Percentiles rank a stretch among this genome's conserved stretches.
Evolutionary conservation across 1,284 basidiomycete species (phyloP).

Genomic region (Cutaneotrichosporon cavernicola): DNA sequence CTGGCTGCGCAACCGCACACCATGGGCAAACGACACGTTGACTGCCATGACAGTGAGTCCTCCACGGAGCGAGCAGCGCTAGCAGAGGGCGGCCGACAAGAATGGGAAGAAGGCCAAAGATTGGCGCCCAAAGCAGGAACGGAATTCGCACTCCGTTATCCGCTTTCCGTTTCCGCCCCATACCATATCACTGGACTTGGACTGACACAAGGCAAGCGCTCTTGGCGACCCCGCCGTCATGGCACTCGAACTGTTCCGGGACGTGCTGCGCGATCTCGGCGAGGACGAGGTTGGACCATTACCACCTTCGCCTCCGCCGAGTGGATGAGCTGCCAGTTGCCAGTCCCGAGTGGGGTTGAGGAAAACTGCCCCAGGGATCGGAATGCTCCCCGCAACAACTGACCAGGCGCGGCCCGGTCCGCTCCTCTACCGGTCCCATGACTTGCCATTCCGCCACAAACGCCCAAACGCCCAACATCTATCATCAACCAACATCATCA

Average conservation of each 20-base stretch:
- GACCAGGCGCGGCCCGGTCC: background rate
- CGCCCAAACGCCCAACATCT: background rate
- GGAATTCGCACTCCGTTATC: background rate
- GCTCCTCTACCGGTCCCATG: too few relatives aligned
- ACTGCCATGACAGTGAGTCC: constrained; percentile 1
- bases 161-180: background rate
- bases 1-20: background rate
- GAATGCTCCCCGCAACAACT: background rate
- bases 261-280: constrained; percentile 9
- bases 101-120: background rate
- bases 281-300: background rate
- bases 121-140: background rate
- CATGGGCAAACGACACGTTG: background rate
- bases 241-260: constrained; percentile 10
- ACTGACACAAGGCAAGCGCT: background rate
- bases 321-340: background rate
- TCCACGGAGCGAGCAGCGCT: background rate
- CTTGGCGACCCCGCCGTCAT: background rate
- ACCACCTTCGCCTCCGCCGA: background rate
- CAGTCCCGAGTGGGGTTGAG: background rate
- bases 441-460: too few relatives aligned
- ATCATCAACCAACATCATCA: background rate
- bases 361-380: background rate
- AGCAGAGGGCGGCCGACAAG: background rate
- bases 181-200: background rate